Evolutionary conservation across 2,329 filamentous ascomycete species (phyloP).

Genomic region (Chaetomiaceae sp.): DNA sequence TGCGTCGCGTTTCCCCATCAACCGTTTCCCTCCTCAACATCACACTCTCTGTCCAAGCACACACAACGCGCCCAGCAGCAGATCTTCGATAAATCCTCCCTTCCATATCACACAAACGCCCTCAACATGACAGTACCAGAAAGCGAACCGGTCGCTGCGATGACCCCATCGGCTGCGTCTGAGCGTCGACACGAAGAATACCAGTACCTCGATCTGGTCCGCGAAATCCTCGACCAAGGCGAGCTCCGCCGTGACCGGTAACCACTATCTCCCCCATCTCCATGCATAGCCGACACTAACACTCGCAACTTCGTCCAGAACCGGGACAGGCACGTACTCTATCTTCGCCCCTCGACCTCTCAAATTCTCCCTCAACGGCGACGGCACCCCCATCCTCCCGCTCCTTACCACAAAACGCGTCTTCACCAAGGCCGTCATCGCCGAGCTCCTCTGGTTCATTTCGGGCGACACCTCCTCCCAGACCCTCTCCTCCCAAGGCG

Average conservation of each 20-base stretch:
- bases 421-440: conserved; percentile 83
- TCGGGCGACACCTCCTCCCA: conserved; percentile 75
- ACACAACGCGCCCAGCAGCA: background rate
- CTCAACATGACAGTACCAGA: conserved; percentile 19
- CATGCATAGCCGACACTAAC: background rate
- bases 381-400: conserved; percentile 65
- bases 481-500: conserved; percentile 69
- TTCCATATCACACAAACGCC: background rate
- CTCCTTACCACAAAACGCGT: conserved; percentile 97
- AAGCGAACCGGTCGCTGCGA: conserved; percentile 2
- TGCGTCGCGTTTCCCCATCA: background rate
- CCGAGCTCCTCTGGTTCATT: conserved; percentile 95
- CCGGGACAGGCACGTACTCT: conserved; percentile 86
- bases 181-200: conserved; percentile 70
- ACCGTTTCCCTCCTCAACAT: background rate
- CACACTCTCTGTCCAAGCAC: background rate
- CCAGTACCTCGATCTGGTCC: conserved; percentile 88
- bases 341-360: conserved; percentile 83
- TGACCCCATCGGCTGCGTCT: conserved; percentile 4
- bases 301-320: conserved; percentile 47
- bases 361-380: conserved; percentile 74
- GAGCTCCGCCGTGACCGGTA: conserved; percentile 87
- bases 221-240: conserved; percentile 73
- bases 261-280: background rate
- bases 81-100: too few relatives aligned